phyloP scores from a whole-genome alignment of 2,329 filamentous ascomycete species.

The Neospermospora avenae region DNA sequence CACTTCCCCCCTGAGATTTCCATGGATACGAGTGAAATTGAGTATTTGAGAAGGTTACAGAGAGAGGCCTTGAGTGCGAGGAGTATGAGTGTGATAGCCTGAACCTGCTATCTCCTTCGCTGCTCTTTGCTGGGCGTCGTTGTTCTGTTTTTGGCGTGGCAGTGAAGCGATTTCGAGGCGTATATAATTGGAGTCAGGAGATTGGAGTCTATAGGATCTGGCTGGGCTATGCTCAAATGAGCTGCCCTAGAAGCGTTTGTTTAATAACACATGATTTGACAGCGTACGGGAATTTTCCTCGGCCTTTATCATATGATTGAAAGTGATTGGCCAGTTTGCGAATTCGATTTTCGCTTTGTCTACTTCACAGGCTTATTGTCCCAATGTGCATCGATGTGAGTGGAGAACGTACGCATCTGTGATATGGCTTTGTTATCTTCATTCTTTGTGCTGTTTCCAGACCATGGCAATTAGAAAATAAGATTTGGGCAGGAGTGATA shows the following conservation, averaged over 20 bases:
- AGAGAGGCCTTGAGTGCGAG: neutral
- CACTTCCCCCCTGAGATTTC: conserved; percentile 1
- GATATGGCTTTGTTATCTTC: too few species aligned
- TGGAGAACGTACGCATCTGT: too few species aligned
- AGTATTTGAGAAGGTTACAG: conserved; percentile 6
- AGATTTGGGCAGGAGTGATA: too few species aligned
- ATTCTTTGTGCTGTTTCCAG: too few species aligned
- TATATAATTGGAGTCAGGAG: neutral
- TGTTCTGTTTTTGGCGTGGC: neutral
- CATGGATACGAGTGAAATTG: conserved; percentile 7
- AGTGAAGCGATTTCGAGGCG: neutral
- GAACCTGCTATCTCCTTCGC: neutral
- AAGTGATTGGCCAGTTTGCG: neutral
- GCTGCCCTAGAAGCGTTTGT: too few species aligned
- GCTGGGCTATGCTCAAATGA: neutral
- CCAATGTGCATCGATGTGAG: neutral
- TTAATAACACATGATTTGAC: neutral
- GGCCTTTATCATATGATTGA: neutral
- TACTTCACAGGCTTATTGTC: neutral
- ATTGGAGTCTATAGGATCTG: neutral
- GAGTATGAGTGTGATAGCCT: neutral
- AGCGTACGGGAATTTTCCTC: neutral
- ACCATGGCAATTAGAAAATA: too few species aligned
- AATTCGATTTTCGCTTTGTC: neutral
- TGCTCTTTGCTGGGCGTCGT: neutral